phyloP scores from a whole-genome alignment of 306 rosid species.

The Macrotyloma uniflorum region DNA sequence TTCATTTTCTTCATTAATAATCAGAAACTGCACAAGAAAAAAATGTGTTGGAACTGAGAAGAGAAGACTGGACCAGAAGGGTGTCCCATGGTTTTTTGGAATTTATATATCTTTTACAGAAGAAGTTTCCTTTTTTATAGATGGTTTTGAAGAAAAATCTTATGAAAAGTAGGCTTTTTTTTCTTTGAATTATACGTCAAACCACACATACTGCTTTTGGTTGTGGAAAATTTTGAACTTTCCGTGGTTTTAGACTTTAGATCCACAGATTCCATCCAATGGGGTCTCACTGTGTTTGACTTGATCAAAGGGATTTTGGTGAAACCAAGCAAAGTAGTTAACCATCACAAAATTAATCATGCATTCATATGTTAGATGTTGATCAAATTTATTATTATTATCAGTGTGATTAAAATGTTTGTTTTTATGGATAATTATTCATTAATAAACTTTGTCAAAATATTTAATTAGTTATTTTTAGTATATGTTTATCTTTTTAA shows the following conservation, averaged over 20 bases:
- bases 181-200: background rate
- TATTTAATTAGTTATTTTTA: too few relatives aligned
- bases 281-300: constrained; percentile 52
- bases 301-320: constrained; percentile 31
- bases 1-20: background rate
- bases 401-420: too few relatives aligned
- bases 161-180: background rate
- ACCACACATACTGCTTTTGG: background rate
- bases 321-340: background rate
- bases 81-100: background rate
- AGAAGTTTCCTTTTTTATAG: background rate
- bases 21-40: background rate
- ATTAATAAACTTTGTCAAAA: too few relatives aligned
- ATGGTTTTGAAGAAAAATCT: background rate
- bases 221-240: constrained; percentile 1
- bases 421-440: too few relatives aligned
- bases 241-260: constrained; percentile 32
- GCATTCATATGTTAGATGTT: too few relatives aligned
- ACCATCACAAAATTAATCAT: too few relatives aligned
- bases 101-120: background rate
- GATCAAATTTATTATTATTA: too few relatives aligned
- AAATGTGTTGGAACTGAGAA: background rate
- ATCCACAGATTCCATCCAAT: constrained; percentile 35
- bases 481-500: too few relatives aligned
- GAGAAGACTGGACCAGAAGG: background rate